Conservation (phyloP, 306 rosid genomes). For the Prosopis cineraria region DNA sequence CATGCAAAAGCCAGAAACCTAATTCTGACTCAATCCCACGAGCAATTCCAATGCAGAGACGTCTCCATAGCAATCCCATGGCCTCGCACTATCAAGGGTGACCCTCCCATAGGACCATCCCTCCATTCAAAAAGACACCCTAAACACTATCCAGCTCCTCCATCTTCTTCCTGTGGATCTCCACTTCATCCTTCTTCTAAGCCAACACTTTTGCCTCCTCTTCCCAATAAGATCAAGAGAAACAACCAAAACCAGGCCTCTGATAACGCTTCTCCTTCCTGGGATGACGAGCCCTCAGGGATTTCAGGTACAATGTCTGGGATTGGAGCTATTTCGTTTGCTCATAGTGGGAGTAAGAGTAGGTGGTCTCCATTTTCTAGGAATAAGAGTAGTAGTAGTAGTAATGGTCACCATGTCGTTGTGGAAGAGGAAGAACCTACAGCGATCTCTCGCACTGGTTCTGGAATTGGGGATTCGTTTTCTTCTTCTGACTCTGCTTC, state of each 20-base stretch:
- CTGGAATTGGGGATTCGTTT: conserved; percentile 48
- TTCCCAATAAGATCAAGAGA: conserved; percentile 61
- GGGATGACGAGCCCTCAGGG: not conserved
- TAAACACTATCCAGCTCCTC: conserved; percentile 33
- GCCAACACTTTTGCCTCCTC: conserved; percentile 51
- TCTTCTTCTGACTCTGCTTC: conserved; percentile 44
- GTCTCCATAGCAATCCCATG: conserved; percentile 76
- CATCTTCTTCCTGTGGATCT: conserved; percentile 6
- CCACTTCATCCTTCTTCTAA: not conserved
- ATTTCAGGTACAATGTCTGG: not conserved
- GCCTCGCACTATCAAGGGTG: conserved; percentile 65
- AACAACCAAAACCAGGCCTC: not conserved
- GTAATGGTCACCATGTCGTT: not conserved
- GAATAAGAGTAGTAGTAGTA: not conserved
- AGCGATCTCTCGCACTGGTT: conserved; percentile 35
- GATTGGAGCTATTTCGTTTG: not conserved
- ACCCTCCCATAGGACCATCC: conserved; percentile 44
- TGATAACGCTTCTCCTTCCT: conserved; percentile 33
- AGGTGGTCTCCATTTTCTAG: not conserved
- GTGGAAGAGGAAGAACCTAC: conserved; percentile 41
- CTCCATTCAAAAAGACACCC: conserved; percentile 49
- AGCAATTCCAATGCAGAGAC: conserved; percentile 72
- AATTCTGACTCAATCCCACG: conserved; percentile 47
- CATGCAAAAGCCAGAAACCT: conserved; percentile 44
- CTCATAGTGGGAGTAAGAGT: not conserved